Base-by-base conservation (phyloP, 257 asterid genomes). In the Oldenlandia corymbosa region DNA sequence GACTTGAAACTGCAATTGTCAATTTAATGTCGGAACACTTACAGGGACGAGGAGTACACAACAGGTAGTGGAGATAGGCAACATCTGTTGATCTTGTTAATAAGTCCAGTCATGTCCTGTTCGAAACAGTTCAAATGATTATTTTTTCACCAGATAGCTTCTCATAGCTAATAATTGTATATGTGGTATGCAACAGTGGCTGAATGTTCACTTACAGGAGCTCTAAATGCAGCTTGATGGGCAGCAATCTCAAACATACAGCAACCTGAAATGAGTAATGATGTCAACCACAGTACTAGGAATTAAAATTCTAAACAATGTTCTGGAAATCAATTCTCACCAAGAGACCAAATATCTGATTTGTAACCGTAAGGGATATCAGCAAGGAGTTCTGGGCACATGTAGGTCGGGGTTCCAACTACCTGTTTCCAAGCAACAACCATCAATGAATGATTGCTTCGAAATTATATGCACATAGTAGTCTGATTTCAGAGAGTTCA, bases 191-290 rank as follows among this genome's bases (percentile, higher is more conserved):
- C 18, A 36, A 31, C 34, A 16, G 42, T 46, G n/a, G n/a, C n/a
- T n/a, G n/a, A 43, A 28, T n/a, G 28, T 26, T 20, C 75, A 66
- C 95, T 77, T 80, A 93, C 99, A 5, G 99, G 68, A 58, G 99
- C 99, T 76, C 83, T 81, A 64, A 87, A 90, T 37, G 99, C 88
- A 43, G 84, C 90, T 62, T 89, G 96, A 65, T 85, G 96, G 10
- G 95, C 97, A 67, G 96, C 92, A 75, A 93, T 90, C 83, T 93
- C 99, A 71, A 93, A 93, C 84, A 93, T 82, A 75, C 97, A 93
- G 67, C 97, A 93, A 53, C 97, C 99, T 89, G 55, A 67, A 68
- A 65, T 50, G 58, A 66, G 5, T 10, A 49, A 59, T 58, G 43
- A 53, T 46, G n/a, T 16, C 45, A 50, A 60, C 17, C n/a, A 21